These are phyloP conservation scores for Phytophthora litchii DNA, from an alignment of 352 stramenopile genomes.

Conservation along the genomic window DNA sequence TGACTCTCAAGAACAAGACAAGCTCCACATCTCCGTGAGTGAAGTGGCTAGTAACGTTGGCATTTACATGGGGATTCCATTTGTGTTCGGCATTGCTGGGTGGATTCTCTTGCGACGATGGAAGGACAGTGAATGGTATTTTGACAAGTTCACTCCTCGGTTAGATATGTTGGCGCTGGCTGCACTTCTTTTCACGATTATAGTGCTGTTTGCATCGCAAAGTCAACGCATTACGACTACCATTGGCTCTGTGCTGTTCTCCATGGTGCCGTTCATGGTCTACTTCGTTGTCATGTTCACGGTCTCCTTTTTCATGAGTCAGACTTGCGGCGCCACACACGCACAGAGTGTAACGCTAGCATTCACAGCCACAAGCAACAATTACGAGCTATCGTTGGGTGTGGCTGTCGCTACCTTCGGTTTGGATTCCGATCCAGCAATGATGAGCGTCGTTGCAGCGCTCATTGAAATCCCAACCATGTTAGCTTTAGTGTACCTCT, in stretches of 20 bases:
- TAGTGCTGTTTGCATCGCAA: slow-evolving; percentile 79
- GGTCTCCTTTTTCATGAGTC: slow-evolving; percentile 50
- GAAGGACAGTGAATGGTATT: slow-evolving; percentile 57
- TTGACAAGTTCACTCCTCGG: slow-evolving; percentile 43
- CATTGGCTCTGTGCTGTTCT: slow-evolving; percentile 61
- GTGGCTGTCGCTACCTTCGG: slow-evolving; percentile 74
- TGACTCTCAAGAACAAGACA: slow-evolving; percentile 13
- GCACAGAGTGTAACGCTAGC: slow-evolving; percentile 52
- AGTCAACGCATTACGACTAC: slow-evolving; percentile 62
- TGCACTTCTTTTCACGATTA: slow-evolving; percentile 70
- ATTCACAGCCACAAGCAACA: slow-evolving; percentile 89
- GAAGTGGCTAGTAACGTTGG: slow-evolving; percentile 61
- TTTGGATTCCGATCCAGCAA: slow-evolving; percentile 65
- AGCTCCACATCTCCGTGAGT: slow-evolving; percentile 45
- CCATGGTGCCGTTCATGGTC: slow-evolving; percentile 59
- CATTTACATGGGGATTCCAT: slow-evolving; percentile 78
- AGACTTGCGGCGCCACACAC: slow-evolving; percentile 44
- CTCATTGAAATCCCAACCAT: slow-evolving; percentile 58
- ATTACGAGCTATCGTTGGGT: slow-evolving; percentile 80
- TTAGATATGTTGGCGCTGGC: slow-evolving; percentile 56
- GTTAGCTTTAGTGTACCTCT: slow-evolving; percentile 37
- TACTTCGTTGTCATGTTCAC: slow-evolving; percentile 72
- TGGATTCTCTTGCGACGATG: slow-evolving; percentile 45
- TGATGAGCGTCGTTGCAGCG: slow-evolving; percentile 53
- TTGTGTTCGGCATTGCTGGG: slow-evolving; percentile 44